These are phyloP conservation scores for Aspergillus sp. DNA, from an alignment of 2,329 filamentous ascomycete genomes.

Conservation along the genomic window DNA sequence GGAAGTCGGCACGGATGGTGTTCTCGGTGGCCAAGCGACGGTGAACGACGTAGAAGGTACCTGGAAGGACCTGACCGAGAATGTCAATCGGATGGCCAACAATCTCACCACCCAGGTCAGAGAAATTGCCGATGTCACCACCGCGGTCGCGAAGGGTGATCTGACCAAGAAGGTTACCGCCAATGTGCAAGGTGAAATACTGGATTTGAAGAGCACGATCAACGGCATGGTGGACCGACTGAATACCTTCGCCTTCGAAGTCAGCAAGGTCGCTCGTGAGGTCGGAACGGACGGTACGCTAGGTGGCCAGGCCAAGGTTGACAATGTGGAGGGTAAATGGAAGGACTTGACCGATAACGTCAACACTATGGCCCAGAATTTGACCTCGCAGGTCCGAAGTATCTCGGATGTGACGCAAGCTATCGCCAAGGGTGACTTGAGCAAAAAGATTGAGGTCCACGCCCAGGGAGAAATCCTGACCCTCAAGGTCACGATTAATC, in stretches of 20 bases:
- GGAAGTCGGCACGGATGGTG: slow-evolving; percentile 94
- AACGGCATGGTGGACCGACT: slow-evolving; percentile 67
- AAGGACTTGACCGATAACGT: slow-evolving; percentile 67
- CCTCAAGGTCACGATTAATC: slow-evolving; percentile 94
- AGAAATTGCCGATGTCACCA: slow-evolving; percentile 95
- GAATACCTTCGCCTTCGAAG: slow-evolving; percentile 64
- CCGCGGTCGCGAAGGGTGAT: slow-evolving; percentile 90
- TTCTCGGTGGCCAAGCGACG: slow-evolving; percentile 89
- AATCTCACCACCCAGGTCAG: slow-evolving; percentile 96
- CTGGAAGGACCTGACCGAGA: slow-evolving; percentile 92
- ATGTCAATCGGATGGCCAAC: slow-evolving; percentile 98
- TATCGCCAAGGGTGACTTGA: slow-evolving; percentile 94
- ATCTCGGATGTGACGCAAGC: slow-evolving; percentile 94
- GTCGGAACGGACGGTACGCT: slow-evolving; percentile 64
- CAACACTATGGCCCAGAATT: slow-evolving; percentile 66
- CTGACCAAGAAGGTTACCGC: slow-evolving; percentile 94
- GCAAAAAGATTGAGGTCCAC: slow-evolving; percentile 91
- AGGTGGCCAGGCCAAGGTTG: slow-evolving; percentile 64
- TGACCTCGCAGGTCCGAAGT: slow-evolving; percentile 72
- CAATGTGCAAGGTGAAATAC: slow-evolving; percentile 89
- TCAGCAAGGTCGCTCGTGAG: slow-evolving; percentile 65
- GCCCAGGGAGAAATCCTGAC: slow-evolving; percentile 93
- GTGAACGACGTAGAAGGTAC: slow-evolving; percentile 96
- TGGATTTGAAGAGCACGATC: slow-evolving; percentile 89
- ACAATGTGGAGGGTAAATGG: slow-evolving; percentile 67